Evolutionary conservation across 2,329 filamentous ascomycete species (phyloP).

Genomic region (Biscogniauxia sp.): DNA sequence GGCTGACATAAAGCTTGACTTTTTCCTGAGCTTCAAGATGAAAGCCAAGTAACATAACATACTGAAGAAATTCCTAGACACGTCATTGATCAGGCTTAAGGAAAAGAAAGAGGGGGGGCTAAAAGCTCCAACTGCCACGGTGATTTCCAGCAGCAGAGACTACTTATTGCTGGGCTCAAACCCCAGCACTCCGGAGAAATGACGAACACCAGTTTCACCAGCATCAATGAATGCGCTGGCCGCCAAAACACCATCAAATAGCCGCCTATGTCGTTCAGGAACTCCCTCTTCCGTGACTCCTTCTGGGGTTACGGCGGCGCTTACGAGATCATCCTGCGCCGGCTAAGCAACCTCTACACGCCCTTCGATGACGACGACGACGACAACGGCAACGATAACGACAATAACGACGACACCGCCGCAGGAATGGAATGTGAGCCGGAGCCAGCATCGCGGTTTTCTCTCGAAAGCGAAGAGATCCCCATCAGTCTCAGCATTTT

Average conservation of each 20-base stretch:
- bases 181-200: neutral
- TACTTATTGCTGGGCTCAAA: neutral
- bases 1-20: no score
- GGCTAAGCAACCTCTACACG: slow-evolving; percentile 16
- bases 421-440: neutral
- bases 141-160: neutral
- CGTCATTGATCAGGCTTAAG: neutral
- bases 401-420: neutral
- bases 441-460: slow-evolving; percentile 20
- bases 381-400: neutral
- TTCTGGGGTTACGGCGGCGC: slow-evolving; percentile 23
- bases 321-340: slow-evolving; percentile 17
- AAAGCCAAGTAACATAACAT: neutral
- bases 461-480: slow-evolving; percentile 19
- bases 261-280: slow-evolving; percentile 9
- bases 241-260: neutral
- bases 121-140: neutral
- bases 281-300: slow-evolving; percentile 16
- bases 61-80: slow-evolving; percentile 15
- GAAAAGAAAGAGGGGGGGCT: neutral
- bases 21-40: no score
- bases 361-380: neutral
- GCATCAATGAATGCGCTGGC: neutral
- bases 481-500: slow-evolving; percentile 4
- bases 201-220: neutral